phyloP scores from a whole-genome alignment of 2,329 filamentous ascomycete genomes.

The Monilinia fructicola region DNA sequence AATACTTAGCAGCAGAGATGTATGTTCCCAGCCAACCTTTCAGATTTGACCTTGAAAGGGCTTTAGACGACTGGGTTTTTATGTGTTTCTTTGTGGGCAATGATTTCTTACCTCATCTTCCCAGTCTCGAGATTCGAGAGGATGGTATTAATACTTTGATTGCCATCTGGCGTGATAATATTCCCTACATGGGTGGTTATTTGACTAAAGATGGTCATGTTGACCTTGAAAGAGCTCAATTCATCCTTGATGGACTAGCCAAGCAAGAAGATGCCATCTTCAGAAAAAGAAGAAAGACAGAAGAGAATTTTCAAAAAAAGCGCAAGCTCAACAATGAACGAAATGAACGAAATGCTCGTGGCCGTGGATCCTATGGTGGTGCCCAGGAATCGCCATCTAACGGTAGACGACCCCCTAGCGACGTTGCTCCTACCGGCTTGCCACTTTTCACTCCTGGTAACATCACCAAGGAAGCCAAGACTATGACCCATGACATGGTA shows the following conservation, averaged over 20 bases:
- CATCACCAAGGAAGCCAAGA: conserved; percentile 56
- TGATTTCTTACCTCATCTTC: conserved; percentile 94
- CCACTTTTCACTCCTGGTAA: conserved; percentile 58
- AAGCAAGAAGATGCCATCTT: conserved; percentile 96
- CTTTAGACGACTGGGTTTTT: conserved; percentile 97
- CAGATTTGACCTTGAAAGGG: conserved; percentile 88
- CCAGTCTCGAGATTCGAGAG: conserved; percentile 95
- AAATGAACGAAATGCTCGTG: conserved; percentile 40
- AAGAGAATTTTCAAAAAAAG: conserved; percentile 80
- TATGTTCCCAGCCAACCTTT: conserved; percentile 80
- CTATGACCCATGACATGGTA: conserved; percentile 83
- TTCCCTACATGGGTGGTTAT: conserved; percentile 90
- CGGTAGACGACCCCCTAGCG: conserved; percentile 31
- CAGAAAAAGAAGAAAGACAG: conserved; percentile 77
- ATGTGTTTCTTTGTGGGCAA: conserved; percentile 99
- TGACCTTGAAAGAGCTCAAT: conserved; percentile 80
- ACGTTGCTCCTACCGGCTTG: conserved; percentile 46
- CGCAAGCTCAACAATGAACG: conserved; percentile 68
- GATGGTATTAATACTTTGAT: conserved; percentile 96
- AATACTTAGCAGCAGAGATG: conserved; percentile 90
- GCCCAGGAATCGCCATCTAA: conserved; percentile 37
- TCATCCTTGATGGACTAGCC: conserved; percentile 83
- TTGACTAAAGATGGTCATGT: conserved; percentile 94
- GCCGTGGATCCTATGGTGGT: conserved; percentile 38
- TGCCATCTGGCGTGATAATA: conserved; percentile 93